Conservation (phyloP, 148 eudicot species). For the Chenopodium formosanum region DNA sequence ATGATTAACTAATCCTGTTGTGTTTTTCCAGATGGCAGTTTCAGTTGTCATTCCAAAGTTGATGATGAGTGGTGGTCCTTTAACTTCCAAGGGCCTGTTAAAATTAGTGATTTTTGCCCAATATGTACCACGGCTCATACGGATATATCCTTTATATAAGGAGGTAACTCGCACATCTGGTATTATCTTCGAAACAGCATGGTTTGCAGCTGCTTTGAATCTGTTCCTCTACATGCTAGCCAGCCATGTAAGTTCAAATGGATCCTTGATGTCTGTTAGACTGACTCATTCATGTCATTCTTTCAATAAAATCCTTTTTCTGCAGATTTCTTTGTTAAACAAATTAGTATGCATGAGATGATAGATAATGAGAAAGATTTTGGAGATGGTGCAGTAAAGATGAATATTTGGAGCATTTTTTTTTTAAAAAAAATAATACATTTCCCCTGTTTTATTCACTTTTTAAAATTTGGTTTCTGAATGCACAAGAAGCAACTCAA, state of each 20-base stretch:
- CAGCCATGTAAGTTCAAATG: conserved; percentile 69
- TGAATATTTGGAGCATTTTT: background rate
- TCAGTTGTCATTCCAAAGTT: conserved; percentile 35
- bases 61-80: conserved; percentile 25
- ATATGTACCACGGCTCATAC: conserved; percentile 59
- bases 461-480: background rate
- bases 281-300: background rate
- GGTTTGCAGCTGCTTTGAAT: conserved; percentile 94
- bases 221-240: conserved; percentile 84
- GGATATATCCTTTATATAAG: conserved; percentile 61
- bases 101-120: conserved; percentile 58
- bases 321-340: background rate
- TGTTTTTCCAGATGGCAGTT: conserved; percentile 49
- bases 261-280: background rate
- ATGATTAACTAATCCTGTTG: background rate
- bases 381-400: background rate
- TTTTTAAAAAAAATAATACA: too few species aligned
- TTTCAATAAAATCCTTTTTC: background rate
- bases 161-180: conserved; percentile 80
- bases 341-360: background rate
- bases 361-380: background rate
- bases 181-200: conserved; percentile 69
- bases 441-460: background rate
- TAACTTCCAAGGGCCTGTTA: conserved; percentile 54
- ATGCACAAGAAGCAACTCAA: background rate